These are phyloP conservation scores for Neurospora sp. DNA, from an alignment of 495 filamentous ascomycete genomes.

Conservation along the genomic window DNA sequence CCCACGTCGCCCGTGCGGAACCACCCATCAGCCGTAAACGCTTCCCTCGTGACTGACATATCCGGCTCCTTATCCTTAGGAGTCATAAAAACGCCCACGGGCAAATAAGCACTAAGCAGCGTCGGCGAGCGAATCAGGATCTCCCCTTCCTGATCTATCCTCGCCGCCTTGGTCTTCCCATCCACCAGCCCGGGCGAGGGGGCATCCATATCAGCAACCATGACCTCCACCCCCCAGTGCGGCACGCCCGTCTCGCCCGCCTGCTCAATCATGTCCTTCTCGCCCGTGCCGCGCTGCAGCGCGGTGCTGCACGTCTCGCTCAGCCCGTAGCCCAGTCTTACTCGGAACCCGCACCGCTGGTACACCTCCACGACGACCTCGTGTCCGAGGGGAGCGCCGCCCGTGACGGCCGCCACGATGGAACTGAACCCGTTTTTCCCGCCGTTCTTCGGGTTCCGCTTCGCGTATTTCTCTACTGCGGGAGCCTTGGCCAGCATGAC, in stretches of 20 bases:
- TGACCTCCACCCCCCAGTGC: conserved; percentile 44
- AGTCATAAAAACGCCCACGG: conserved; percentile 13
- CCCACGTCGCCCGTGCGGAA: conserved; percentile 63
- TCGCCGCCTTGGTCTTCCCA: conserved; percentile 31
- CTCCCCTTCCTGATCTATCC: conserved; percentile 47
- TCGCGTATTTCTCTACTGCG: conserved; percentile 49
- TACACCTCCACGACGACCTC: conserved; percentile 55
- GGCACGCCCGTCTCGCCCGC: conserved; percentile 49
- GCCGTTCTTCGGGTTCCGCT: conserved; percentile 31
- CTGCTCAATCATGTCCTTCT: conserved; percentile 46
- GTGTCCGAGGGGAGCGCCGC: conserved; percentile 54
- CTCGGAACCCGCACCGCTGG: conserved; percentile 53
- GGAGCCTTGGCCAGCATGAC: conserved; percentile 57
- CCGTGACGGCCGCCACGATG: conserved; percentile 24
- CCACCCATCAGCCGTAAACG: conserved; percentile 50
- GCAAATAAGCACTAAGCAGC: conserved; percentile 46
- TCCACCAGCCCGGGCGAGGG: conserved; percentile 4
- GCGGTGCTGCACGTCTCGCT: conserved; percentile 58
- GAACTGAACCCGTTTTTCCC: conserved; percentile 12
- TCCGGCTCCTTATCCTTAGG: background rate
- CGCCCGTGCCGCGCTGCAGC: conserved; percentile 42
- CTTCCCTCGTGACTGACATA: conserved; percentile 44
- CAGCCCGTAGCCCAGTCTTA: conserved; percentile 62
- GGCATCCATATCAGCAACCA: conserved; percentile 39
- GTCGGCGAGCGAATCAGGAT: conserved; percentile 46